A percentile compares a stretch with the other conserved stretches of the same genome.
These are phyloP conservation scores for Oryza glaberrima DNA, from an alignment of 176 grass and related monocot species.

Conservation along the genomic window DNA sequence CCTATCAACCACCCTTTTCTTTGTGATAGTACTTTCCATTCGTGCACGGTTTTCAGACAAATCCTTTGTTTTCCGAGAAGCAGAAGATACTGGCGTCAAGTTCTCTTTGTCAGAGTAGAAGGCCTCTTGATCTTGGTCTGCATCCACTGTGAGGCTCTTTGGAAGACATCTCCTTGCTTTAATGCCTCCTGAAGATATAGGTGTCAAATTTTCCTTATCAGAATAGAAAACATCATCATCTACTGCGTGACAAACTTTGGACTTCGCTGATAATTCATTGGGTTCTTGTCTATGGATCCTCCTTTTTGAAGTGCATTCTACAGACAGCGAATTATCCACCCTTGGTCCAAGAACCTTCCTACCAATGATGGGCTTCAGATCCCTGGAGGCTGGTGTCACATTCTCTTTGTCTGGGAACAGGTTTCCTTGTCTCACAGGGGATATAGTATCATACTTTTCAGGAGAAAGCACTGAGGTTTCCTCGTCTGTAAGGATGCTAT, in stretches of 20 bases:
- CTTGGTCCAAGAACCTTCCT: slow-evolving; percentile 56
- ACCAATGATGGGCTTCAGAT: slow-evolving; percentile 35
- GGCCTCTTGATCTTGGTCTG: slow-evolving; percentile 50
- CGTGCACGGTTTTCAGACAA: slow-evolving; percentile 37
- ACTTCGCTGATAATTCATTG: slow-evolving; percentile 40
- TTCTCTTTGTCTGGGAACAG: slow-evolving; percentile 60
- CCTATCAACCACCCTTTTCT: slow-evolving; percentile 60
- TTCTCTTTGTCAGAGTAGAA: slow-evolving; percentile 89
- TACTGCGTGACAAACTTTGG: slow-evolving; percentile 38
- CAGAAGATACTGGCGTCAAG: slow-evolving; percentile 55
- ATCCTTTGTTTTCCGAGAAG: slow-evolving; percentile 46
- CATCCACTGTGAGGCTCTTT: slow-evolving; percentile 31
- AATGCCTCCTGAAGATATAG: slow-evolving; percentile 47
- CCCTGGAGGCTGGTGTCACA: slow-evolving; percentile 48
- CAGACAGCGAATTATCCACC: slow-evolving; percentile 42
- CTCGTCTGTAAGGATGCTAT: slow-evolving; percentile 40
- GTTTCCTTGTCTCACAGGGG: slow-evolving; percentile 41
- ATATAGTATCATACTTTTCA: slow-evolving; percentile 34
- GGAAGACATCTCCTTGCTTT: slow-evolving; percentile 49
- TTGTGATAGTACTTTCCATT: slow-evolving; percentile 57
- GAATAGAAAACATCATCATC: slow-evolving; percentile 62
- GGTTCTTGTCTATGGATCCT: background rate
- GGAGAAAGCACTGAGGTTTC: slow-evolving; percentile 33
- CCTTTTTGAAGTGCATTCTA: slow-evolving; percentile 35
- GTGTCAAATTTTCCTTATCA: slow-evolving; percentile 88